Evolutionary conservation across 2,329 filamentous ascomycete genomes (phyloP).

Genomic region (Coniella vitis): DNA sequence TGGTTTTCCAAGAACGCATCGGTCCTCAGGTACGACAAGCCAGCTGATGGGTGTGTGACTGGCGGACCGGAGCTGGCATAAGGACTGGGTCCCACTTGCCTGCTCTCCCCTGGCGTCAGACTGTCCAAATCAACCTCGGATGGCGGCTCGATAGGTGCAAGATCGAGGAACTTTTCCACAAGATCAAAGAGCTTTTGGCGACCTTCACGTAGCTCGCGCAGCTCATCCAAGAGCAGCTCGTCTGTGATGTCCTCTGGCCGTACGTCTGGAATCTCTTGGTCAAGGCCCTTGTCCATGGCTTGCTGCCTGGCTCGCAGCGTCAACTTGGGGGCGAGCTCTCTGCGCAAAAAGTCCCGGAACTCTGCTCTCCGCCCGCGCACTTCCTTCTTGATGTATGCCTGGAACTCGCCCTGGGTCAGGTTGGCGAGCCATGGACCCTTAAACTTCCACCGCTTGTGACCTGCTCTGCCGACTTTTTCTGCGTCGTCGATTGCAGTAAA

Average conservation of each 20-base stretch:
- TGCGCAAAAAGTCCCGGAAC: slow-evolving; percentile 48
- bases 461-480: slow-evolving; percentile 26
- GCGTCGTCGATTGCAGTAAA: slow-evolving; percentile 35
- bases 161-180: slow-evolving; percentile 55
- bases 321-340: slow-evolving; percentile 39
- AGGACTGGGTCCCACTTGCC: slow-evolving; percentile 29
- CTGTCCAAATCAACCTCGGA: slow-evolving; percentile 17
- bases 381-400: slow-evolving; percentile 44
- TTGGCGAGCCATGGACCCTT: slow-evolving; percentile 59
- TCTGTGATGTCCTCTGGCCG: slow-evolving; percentile 39
- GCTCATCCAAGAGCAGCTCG: slow-evolving; percentile 42
- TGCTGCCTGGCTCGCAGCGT: slow-evolving; percentile 30
- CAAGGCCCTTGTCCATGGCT: slow-evolving; percentile 32
- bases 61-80: slow-evolving; percentile 51
- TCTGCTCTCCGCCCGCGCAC: slow-evolving; percentile 46
- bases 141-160: slow-evolving; percentile 43
- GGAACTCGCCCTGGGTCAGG: slow-evolving; percentile 54
- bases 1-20: slow-evolving; percentile 51
- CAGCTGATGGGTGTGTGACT: slow-evolving; percentile 54
- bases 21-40: slow-evolving; percentile 55
- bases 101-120: slow-evolving; percentile 17
- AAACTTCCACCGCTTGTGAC: slow-evolving; percentile 58
- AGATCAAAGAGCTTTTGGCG: slow-evolving; percentile 43
- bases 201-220: slow-evolving; percentile 47
- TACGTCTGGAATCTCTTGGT: slow-evolving; percentile 24